Conservation (phyloP, 306 rosid genomes). For the Begonia loranthoides region DNA sequence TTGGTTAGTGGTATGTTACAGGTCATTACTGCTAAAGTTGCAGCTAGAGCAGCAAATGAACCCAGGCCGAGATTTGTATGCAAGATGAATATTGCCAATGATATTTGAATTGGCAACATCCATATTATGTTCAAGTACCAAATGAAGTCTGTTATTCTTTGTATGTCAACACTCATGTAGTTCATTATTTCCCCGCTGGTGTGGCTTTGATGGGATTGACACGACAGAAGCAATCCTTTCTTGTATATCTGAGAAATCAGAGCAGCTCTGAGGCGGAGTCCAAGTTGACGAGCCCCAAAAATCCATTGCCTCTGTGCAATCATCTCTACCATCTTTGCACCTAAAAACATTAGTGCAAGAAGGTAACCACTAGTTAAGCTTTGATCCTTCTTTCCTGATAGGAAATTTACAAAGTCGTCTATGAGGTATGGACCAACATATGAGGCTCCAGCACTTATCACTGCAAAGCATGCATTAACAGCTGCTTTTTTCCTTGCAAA, state of each 20-base stretch:
- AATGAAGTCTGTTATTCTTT: conserved; percentile 75
- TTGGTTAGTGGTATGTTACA: conserved; percentile 72
- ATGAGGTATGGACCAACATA: conserved; percentile 93
- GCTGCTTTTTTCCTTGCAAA: conserved; percentile 74
- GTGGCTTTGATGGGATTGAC: conserved; percentile 63
- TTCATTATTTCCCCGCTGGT: conserved; percentile 85
- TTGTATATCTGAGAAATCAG: conserved; percentile 62
- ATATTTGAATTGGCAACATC: conserved; percentile 90
- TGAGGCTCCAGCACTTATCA: conserved; percentile 55
- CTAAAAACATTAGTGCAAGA: conserved; percentile 54
- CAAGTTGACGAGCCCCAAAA: conserved; percentile 86
- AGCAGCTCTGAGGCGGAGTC: conserved; percentile 80
- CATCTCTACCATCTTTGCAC: conserved; percentile 71
- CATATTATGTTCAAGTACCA: conserved; percentile 71
- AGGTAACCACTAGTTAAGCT: conserved; percentile 53
- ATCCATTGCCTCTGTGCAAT: conserved; percentile 90
- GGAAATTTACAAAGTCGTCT: conserved; percentile 62
- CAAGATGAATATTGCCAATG: conserved; percentile 60
- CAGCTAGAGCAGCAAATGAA: conserved; percentile 55
- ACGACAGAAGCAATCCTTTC: conserved; percentile 62
- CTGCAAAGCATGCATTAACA: conserved; percentile 57
- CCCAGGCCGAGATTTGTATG: conserved; percentile 73
- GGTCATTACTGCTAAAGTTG: conserved; percentile 61
- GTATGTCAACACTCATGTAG: conserved; percentile 91
- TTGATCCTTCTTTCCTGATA: conserved; percentile 30